phyloP scores from a whole-genome alignment of 352 stramenopile species.

The Phytophthora cactorum region DNA sequence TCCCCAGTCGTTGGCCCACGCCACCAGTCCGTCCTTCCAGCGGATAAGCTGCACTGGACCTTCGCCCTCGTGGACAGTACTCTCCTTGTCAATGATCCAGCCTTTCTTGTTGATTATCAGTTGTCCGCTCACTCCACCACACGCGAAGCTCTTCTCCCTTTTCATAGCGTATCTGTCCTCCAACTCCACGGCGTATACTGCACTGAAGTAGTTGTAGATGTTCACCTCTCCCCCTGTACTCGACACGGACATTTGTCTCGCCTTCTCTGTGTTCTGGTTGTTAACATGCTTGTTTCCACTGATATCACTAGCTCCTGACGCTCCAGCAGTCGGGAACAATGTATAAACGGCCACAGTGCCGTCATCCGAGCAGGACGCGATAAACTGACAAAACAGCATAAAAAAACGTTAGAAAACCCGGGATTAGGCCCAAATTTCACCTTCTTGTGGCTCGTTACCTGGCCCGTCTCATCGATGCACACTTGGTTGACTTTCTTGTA shows the following conservation, averaged over 20 bases:
- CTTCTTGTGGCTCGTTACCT: conserved; percentile 29
- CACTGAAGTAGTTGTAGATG: conserved; percentile 91
- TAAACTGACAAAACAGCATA: conserved; percentile 51
- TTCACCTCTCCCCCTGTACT: conserved; percentile 85
- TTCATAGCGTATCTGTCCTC: conserved; percentile 83
- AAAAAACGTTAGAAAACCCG: conserved; percentile 6
- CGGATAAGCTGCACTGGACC: conserved; percentile 80
- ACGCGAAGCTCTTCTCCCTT: conserved; percentile 83
- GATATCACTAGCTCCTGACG: conserved; percentile 13
- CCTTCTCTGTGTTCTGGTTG: conserved; percentile 20
- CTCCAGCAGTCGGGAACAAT: conserved; percentile 46
- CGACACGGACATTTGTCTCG: conserved; percentile 52
- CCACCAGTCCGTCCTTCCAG: conserved; percentile 80
- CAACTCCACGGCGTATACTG: conserved; percentile 81
- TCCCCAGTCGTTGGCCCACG: conserved; percentile 88
- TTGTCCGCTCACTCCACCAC: conserved; percentile 77
- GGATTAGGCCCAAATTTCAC: neutral
- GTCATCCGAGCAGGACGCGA: conserved; percentile 87
- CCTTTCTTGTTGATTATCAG: conserved; percentile 89
- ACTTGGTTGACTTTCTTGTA: conserved; percentile 91
- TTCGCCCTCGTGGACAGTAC: conserved; percentile 84
- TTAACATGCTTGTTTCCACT: conserved; percentile 30
- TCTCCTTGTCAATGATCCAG: conserved; percentile 91
- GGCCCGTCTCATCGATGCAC: conserved; percentile 83
- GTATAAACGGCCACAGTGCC: conserved; percentile 85